A percentile compares a stretch with the other conserved stretches of the same genome.
Conservation (phyloP, 768 basidiomycete genomes). For the Dioszegia aurantiaca region DNA sequence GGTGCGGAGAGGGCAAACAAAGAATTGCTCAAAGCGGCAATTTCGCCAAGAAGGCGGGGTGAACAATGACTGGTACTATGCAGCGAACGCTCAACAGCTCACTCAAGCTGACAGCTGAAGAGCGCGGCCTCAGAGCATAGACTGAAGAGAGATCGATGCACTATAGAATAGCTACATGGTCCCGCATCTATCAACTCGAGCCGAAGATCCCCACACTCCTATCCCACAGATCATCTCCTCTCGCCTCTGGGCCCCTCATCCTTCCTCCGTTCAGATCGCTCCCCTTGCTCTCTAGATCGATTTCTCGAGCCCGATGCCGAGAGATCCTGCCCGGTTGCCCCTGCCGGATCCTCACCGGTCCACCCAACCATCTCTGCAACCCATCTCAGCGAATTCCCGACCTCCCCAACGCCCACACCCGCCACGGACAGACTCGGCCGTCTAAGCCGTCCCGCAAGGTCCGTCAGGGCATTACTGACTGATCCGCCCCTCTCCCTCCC, state of each 20-base stretch:
- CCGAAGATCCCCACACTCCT: no score
- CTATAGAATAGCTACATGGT: no score
- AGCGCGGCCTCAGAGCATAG: no score
- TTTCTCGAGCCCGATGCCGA: background rate
- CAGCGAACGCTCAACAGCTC: no score
- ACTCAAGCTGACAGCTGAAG: no score
- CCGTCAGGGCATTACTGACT: background rate
- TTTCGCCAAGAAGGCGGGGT: no score
- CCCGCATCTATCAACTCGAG: no score
- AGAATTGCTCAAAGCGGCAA: slow-evolving; percentile 5
- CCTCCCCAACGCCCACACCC: background rate
- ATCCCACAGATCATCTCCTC: background rate
- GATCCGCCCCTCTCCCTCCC: slow-evolving; percentile 1
- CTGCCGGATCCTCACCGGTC: slow-evolving; percentile 1
- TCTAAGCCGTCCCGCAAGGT: slow-evolving; percentile 1
- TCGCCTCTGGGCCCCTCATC: background rate
- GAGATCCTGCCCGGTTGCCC: background rate
- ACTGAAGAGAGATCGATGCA: no score
- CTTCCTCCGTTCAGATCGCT: background rate
- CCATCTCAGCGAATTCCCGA: slow-evolving; percentile 16
- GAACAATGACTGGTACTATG: no score
- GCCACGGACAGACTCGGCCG: slow-evolving; percentile 2
- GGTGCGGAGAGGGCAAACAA: background rate
- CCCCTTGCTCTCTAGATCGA: background rate
- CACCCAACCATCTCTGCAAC: slow-evolving; percentile 26